Evolutionary conservation across 1,284 basidiomycete genomes (phyloP).

Genomic region (Sporisorium iseilematis-ciliati): DNA sequence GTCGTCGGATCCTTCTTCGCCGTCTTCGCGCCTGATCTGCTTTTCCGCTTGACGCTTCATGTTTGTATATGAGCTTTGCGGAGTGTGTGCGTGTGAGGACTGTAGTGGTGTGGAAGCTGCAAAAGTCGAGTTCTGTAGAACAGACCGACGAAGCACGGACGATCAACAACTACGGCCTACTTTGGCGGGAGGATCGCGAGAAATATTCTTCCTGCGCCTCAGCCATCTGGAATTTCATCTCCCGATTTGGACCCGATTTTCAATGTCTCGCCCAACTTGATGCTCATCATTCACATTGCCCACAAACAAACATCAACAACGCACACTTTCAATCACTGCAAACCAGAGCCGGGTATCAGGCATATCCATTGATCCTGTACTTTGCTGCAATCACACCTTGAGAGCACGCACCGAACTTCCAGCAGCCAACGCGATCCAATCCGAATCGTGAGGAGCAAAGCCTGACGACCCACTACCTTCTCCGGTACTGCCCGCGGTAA

Average conservation of each 20-base stretch:
- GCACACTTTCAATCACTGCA: neutral
- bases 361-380: neutral
- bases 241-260: neutral
- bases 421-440: constrained; percentile 53
- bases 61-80: neutral
- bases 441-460: constrained; percentile 48
- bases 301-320: neutral
- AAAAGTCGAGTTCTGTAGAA: constrained; percentile 2
- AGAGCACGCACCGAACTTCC: constrained; percentile 49
- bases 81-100: neutral
- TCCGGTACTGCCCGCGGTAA: constrained; percentile 42
- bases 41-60: constrained; percentile 56
- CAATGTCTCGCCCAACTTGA: neutral
- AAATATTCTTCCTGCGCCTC: constrained; percentile 20
- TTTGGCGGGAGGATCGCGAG: constrained; percentile 3
- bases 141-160: constrained; percentile 17
- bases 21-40: constrained; percentile 47
- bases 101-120: neutral
- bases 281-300: neutral
- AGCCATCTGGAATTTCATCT: neutral
- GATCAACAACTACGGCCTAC: neutral
- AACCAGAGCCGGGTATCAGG: constrained; percentile 10
- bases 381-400: constrained; percentile 30
- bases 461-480: constrained; percentile 22
- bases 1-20: constrained; percentile 42